These are phyloP conservation scores for Phytophthora ramorum DNA, from an alignment of 352 stramenopile genomes.

Conservation along the genomic window DNA sequence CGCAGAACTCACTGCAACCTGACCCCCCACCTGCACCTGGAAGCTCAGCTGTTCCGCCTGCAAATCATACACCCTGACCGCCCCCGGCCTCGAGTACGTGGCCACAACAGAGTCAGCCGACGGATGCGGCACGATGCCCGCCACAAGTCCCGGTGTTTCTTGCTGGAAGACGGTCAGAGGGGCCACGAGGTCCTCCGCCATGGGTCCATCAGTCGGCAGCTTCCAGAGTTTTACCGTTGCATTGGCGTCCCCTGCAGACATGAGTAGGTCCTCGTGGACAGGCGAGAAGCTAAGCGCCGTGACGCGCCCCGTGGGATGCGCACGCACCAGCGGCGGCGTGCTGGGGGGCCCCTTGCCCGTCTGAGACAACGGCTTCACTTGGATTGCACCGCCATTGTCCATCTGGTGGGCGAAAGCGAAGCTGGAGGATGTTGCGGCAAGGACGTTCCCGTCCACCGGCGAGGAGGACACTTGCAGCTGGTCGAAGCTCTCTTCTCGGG, in stretches of 20 bases:
- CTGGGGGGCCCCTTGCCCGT: slow-evolving; percentile 41
- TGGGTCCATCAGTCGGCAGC: slow-evolving; percentile 30
- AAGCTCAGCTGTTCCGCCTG: slow-evolving; percentile 31
- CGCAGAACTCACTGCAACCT: slow-evolving; percentile 35
- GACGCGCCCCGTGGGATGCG: slow-evolving; percentile 59
- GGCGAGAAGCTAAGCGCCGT: slow-evolving; percentile 72
- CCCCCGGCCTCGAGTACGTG: slow-evolving; percentile 44
- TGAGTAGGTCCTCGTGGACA: slow-evolving; percentile 56
- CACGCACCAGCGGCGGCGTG: slow-evolving; percentile 59
- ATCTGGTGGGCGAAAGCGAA: slow-evolving; percentile 76
- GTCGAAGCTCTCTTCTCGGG: slow-evolving; percentile 67
- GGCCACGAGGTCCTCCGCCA: slow-evolving; percentile 43
- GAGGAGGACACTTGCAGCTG: slow-evolving; percentile 63
- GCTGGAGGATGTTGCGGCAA: slow-evolving; percentile 47
- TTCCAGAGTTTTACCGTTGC: slow-evolving; percentile 67
- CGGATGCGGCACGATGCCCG: slow-evolving; percentile 59
- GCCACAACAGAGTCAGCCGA: slow-evolving; percentile 55
- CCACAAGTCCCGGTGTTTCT: slow-evolving; percentile 23
- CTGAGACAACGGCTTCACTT: slow-evolving; percentile 59
- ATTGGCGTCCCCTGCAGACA: slow-evolving; percentile 63
- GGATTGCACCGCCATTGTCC: slow-evolving; percentile 66
- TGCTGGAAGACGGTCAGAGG: slow-evolving; percentile 33
- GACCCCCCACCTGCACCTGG: slow-evolving; percentile 20
- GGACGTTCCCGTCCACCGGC: slow-evolving; percentile 53
- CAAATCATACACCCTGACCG: slow-evolving; percentile 61